These are phyloP conservation scores for Galerina marginata DNA, from an alignment of 768 basidiomycete genomes.

Conservation along the genomic window DNA sequence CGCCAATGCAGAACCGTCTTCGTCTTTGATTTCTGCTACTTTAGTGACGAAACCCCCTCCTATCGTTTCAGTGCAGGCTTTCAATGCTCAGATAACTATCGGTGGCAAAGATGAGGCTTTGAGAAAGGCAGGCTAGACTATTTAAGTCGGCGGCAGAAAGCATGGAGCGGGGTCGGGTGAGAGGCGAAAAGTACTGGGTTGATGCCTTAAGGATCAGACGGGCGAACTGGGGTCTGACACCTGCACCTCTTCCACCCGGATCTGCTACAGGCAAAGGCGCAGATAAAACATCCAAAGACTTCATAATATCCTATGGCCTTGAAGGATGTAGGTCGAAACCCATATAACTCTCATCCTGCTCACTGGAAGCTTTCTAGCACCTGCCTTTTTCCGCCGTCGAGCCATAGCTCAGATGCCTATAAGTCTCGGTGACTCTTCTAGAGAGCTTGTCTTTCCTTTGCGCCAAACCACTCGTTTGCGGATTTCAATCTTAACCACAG, in stretches of 20 bases:
- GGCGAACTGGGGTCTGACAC: constrained; percentile 81
- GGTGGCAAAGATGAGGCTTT: constrained; percentile 85
- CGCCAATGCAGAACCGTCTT: constrained; percentile 27
- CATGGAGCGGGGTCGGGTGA: constrained; percentile 65
- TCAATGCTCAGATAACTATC: constrained; percentile 72
- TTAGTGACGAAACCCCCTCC: constrained; percentile 69
- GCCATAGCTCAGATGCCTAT: constrained; percentile 75
- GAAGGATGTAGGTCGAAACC: constrained; percentile 70
- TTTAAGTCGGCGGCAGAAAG: constrained; percentile 73
- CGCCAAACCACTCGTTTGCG: constrained; percentile 68
- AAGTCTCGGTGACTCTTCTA: constrained; percentile 41
- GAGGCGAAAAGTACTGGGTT: constrained; percentile 80
- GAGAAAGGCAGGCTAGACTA: constrained; percentile 71
- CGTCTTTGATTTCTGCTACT: constrained; percentile 57
- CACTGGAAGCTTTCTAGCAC: constrained; percentile 49
- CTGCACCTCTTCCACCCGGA: constrained; percentile 77
- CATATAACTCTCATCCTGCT: neutral
- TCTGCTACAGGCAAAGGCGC: constrained; percentile 75
- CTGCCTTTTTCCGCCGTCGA: constrained; percentile 62
- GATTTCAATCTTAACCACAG: constrained; percentile 53
- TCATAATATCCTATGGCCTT: constrained; percentile 78
- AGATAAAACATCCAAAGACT: constrained; percentile 82
- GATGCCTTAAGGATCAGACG: constrained; percentile 78
- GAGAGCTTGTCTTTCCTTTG: constrained; percentile 62
- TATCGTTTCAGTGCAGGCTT: constrained; percentile 69